Evolutionary conservation across 2,329 filamentous ascomycete species (phyloP), one percentile per base, ranked within the genome.

Genomic region (Aschersonia sp.): DNA sequence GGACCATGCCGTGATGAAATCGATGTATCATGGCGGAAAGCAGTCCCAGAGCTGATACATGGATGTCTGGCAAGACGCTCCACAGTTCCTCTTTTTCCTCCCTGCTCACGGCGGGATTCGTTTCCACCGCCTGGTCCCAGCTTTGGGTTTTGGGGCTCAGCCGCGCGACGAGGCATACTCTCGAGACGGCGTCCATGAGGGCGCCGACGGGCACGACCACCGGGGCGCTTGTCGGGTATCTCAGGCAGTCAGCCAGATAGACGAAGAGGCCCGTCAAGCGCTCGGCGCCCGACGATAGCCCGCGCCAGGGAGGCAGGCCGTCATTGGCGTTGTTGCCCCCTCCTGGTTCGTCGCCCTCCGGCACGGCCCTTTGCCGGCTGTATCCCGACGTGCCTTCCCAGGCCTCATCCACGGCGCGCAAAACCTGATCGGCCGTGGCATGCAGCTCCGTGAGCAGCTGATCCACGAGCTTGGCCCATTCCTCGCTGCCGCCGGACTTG

Each of bases 81-180:
- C 85, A 89, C 4, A 96, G 71, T 43, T 81, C 78, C 47, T 94
- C 87, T 51, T 83, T 82, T 63, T 96, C 90, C 45, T 94, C 85
- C 51, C 83, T 78, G 33, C 80, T 75, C 52, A 92, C 78, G 52
- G 86, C 82, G 6, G 80, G 71, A 55, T 88, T 89, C 50, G 81
- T 70, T 51, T 81, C 76, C n/a, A 78, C 64, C 2, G 68, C 70
- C 53, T 70, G 69, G 51, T 73, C 68, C 54, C 67, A 67, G 22
- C 62, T 63, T 50, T 70, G 71, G 51, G 61, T 67, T 59, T 58
- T 71, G 54, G 56, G 71, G 48, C 54, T 76, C 62, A 62, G 78
- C 53, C 60, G 74, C 61, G 71, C 68, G 43, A 94, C 72, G 14
- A 83, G 78, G 37, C 85, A 75, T 31, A 95, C 65, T 43, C 90